Evolutionary conservation across 179 eudicot genomes (phyloP), one percentile per base, ranked within the genome.

Genomic region (Carnegiea gigantea): DNA sequence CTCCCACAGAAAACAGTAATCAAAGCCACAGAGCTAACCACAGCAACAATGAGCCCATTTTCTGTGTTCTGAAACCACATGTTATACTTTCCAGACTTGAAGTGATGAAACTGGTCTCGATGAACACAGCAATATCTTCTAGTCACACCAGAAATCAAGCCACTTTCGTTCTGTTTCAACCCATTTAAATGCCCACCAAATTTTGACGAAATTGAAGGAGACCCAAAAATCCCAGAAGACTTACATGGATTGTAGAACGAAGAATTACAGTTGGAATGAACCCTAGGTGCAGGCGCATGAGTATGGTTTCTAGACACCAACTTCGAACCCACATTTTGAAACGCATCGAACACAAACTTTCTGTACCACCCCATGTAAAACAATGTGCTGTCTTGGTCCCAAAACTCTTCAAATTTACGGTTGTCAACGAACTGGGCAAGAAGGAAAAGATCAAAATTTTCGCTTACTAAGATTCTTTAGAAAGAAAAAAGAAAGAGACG

Each of bases 1-100:
- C 91, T 88, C 40, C 98, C 98, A 78, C 77, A 89, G 73, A 90
- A 95, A 6, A 95, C 43, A 36, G 94, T 88, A 23, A 93, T 78
- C 38, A 81, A 82, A 71, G 78, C 81, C 9, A 94, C 98, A 26
- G 89, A 83, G 48, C 95, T 87, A 9, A 93, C 43, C 38, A 91
- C 54, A 38, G 87, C 87, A 15, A 89, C 83, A 21, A 85, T 82
- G 21, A 90, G 75, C 48, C 89, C 30, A 78, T 80, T 3, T 78
- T 59, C 87, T 87, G n/a, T 91, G 94, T 91, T 90, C 54, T 88
- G 53, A 83, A 86, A 80, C 92, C 90, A 90, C 10, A 70, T 77
- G 44, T 62, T 82, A 78, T 75, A 84, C n/a, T 92, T 91, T 80
- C 93, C 81, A 26, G 88, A 90, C 68, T 82, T 82, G 70, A 91